These are phyloP conservation scores for Vishniacozyma victoriae DNA, from an alignment of 768 basidiomycete genomes.

Conservation along the genomic window DNA sequence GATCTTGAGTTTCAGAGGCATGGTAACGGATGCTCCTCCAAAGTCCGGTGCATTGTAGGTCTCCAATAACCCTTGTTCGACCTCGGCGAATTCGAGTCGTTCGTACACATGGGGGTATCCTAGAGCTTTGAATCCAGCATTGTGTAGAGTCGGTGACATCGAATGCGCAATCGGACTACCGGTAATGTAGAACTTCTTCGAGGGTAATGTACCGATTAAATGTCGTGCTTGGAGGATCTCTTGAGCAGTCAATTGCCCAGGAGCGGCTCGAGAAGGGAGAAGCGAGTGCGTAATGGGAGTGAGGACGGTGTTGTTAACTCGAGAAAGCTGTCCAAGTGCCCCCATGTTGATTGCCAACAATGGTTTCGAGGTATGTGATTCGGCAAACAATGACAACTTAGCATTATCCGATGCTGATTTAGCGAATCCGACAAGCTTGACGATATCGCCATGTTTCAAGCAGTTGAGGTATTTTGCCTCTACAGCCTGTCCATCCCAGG, in stretches of 20 bases:
- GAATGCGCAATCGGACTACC: conserved; percentile 83
- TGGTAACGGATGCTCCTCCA: conserved; percentile 94
- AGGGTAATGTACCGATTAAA: conserved; percentile 70
- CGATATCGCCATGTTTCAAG: conserved; percentile 68
- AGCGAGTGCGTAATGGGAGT: conserved; percentile 86
- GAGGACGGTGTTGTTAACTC: conserved; percentile 76
- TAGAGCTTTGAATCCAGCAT: conserved; percentile 71
- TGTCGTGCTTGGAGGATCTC: conserved; percentile 78
- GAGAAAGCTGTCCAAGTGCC: conserved; percentile 72
- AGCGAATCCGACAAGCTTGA: conserved; percentile 89
- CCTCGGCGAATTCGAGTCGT: conserved; percentile 64
- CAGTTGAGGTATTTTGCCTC: conserved; percentile 67
- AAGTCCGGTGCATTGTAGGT: conserved; percentile 65
- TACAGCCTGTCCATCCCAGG: conserved; percentile 67
- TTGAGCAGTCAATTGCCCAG: conserved; percentile 83
- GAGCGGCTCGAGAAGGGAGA: conserved; percentile 79
- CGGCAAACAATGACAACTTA: conserved; percentile 62
- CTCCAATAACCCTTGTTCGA: conserved; percentile 62
- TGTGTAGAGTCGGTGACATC: conserved; percentile 89
- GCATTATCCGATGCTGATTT: conserved; percentile 70
- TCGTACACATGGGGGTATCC: conserved; percentile 79
- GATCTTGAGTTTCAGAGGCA: conserved; percentile 87
- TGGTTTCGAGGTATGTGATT: conserved; percentile 59
- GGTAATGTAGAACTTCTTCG: conserved; percentile 74
- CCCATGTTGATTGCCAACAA: conserved; percentile 96